Evolutionary conservation across 2,329 filamentous ascomycete species (phyloP), one percentile per base, ranked within the genome.

Genomic region (Pseudopithomyces maydicus): DNA sequence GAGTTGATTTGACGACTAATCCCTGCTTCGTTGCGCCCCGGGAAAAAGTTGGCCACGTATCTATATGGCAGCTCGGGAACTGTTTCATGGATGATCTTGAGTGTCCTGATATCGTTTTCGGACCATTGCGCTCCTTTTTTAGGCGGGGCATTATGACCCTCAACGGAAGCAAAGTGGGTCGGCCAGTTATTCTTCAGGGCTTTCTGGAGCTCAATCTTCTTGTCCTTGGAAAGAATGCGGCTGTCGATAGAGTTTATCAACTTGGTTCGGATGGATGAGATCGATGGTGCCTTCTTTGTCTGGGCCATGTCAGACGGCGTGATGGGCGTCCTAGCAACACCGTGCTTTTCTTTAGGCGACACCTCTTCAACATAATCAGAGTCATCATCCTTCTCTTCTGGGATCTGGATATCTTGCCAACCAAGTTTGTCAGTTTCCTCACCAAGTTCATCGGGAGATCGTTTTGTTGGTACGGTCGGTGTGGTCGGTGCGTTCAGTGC

Each of bases 171-270:
- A 26, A 54, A 49, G 2, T 45, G 52, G 14, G 33, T 46, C 14
- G 52, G 52, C 52, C 52, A 54, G n/a, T 36, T 36, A 2, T 17
- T 29, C 15, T 41, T 49, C 12, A 54, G 38, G 3, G 45, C 52
- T 19, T 54, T 54, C n/a, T 23, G 49, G 12, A 54, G 36, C 29
- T 36, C 17, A 6, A 17, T 32, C 44, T 50, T 50, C 2, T 39
- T n/a, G 1, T 39, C 47, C 15, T 35, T 20, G 22, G 35, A 19
- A 3, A 50, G 22, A 20, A 36, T 3, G 17, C n/a, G 8, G 3
- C 19, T 15, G 33, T 39, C 47, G 47, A 50, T 39, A 19, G 47
- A 50, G 4, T 29, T 41, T 6, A 50, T 14, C 5, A 50, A 35
- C 14, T 19, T 50, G 22, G 22, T 41, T 20, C 47, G 47, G 22